Conservation (phyloP, 148 eudicot species). For the Fagopyrum homotropicum region DNA sequence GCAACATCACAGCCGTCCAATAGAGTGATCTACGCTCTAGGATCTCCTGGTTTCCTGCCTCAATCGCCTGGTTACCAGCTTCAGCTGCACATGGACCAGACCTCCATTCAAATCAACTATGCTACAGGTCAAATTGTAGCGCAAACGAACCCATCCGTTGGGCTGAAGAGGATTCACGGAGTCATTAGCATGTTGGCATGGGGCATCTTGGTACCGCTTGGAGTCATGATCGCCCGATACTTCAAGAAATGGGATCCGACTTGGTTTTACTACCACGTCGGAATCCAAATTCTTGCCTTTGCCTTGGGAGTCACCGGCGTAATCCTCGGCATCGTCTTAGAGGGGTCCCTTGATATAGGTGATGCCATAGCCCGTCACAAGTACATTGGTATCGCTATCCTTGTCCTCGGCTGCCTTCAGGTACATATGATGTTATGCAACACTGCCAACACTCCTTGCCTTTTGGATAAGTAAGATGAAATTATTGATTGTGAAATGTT, state of each 20-base stretch:
- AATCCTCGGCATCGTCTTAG: constrained; percentile 48
- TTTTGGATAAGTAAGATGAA: no score
- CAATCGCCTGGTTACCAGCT: constrained; percentile 24
- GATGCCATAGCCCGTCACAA: constrained; percentile 35
- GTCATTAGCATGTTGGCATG: constrained; percentile 72
- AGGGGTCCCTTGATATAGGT: constrained; percentile 22
- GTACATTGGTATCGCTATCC: constrained; percentile 52
- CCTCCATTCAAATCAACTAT: constrained; percentile 39
- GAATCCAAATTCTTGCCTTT: constrained; percentile 49
- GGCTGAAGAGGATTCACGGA: constrained; percentile 53
- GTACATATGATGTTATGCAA: constrained; percentile 21
- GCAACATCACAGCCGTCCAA: constrained; percentile 31
- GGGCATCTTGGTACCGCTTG: constrained; percentile 74
- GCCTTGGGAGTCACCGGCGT: constrained; percentile 56
- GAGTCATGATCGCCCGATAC: constrained; percentile 65
- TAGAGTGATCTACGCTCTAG: constrained; percentile 46
- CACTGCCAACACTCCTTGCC: no score
- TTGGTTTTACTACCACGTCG: constrained; percentile 69
- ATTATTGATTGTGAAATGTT: no score
- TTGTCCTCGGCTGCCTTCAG: constrained; percentile 65
- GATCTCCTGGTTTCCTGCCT: constrained; percentile 32
- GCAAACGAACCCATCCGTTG: constrained; percentile 29
- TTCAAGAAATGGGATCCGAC: constrained; percentile 59
- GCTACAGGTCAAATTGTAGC: constrained; percentile 47
- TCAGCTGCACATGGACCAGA: constrained; percentile 27